phyloP scores from a whole-genome alignment of 345 rosid species.

The Ceriops zippeliana region DNA sequence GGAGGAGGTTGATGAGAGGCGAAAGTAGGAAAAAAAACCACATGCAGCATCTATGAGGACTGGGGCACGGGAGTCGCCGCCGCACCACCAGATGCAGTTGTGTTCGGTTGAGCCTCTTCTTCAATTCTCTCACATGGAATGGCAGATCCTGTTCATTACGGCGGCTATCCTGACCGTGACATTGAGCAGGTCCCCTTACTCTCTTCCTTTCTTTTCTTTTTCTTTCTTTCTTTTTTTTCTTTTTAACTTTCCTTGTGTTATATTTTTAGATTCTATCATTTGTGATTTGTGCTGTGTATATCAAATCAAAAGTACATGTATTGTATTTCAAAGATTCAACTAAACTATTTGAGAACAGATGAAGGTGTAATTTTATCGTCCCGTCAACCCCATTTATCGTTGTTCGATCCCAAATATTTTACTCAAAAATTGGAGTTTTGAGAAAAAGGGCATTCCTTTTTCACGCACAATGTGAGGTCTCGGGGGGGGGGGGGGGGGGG shows the following conservation, averaged over 20 bases:
- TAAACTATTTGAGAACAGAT: too few species aligned
- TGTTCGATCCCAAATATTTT: too few species aligned
- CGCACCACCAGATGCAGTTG: conserved; percentile 53
- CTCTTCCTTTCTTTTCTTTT: background rate
- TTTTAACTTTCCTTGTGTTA: background rate
- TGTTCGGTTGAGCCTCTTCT: conserved; percentile 37
- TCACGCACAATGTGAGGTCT: too few species aligned
- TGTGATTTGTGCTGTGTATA: background rate
- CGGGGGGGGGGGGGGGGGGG: too few species aligned
- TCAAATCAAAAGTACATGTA: background rate
- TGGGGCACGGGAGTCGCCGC: conserved; percentile 54
- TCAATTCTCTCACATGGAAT: conserved; percentile 85
- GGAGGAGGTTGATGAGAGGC: conserved; percentile 37
- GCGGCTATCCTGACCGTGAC: conserved; percentile 76
- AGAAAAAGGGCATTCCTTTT: too few species aligned
- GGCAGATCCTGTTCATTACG: conserved; percentile 89
- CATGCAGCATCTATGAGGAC: conserved; percentile 83
- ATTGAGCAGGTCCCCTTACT: conserved; percentile 53
- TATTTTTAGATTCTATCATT: background rate
- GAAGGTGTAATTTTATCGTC: too few species aligned
- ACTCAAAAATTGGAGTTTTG: too few species aligned
- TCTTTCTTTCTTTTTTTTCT: background rate
- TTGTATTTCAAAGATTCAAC: too few species aligned
- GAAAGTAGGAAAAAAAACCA: conserved; percentile 36
- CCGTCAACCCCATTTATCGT: too few species aligned